phyloP scores from a whole-genome alignment of 192 early-diverging fungal genomes.

The Pilobolus umbonatus region DNA sequence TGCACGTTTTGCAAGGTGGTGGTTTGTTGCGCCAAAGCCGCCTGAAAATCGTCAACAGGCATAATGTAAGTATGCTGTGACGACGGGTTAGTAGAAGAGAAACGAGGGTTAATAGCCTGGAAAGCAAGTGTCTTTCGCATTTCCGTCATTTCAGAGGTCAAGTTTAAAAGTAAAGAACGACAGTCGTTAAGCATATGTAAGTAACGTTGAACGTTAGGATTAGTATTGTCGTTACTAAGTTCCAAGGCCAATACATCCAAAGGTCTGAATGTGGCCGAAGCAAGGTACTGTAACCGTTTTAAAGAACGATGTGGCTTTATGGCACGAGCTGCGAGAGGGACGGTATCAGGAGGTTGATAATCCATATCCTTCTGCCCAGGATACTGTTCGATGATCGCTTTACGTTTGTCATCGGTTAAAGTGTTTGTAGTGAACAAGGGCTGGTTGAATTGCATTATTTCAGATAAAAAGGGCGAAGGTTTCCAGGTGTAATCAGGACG shows the following conservation, averaged over 20 bases:
- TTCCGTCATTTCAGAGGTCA: not conserved
- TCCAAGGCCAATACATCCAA: not conserved
- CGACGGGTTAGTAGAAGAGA: not conserved
- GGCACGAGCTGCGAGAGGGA: not conserved
- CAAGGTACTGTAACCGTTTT: not conserved
- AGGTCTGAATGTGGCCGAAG: not conserved
- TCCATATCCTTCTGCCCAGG: not conserved
- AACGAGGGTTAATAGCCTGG: not conserved
- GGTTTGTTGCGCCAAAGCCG: not conserved
- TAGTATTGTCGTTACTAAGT: not conserved
- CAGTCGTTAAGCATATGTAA: not conserved
- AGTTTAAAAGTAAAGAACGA: not conserved
- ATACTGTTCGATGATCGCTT: not conserved
- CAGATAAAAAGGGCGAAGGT: not conserved
- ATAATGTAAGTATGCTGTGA: not conserved
- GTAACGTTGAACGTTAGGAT: not conserved
- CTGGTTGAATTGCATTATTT: not conserved
- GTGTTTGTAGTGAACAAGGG: not conserved
- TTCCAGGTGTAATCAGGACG: not conserved
- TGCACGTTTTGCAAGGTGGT: not conserved
- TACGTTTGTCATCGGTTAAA: not conserved
- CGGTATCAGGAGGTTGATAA: not conserved
- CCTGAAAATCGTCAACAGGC: not conserved
- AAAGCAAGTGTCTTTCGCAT: not conserved
- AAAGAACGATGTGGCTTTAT: not conserved